These are phyloP conservation scores for Drechslerella coelobrocha DNA, from an alignment of 2,329 filamentous ascomycete species.

Conservation along the genomic window DNA sequence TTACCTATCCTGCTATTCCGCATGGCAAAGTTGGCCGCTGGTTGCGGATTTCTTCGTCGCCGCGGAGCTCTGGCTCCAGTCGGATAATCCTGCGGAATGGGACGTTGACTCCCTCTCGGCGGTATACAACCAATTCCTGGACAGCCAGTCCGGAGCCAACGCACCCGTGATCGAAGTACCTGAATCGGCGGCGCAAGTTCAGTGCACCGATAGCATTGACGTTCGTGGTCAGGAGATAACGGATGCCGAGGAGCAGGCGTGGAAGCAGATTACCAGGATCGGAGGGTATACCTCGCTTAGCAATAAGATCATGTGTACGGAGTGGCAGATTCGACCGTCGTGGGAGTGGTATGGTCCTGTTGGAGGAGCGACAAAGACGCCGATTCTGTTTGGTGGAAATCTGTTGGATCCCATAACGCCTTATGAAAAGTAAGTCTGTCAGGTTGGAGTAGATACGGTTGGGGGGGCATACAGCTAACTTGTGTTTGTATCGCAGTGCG, in stretches of 20 bases:
- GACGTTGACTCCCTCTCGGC: not conserved
- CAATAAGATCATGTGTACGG: slow-evolving; percentile 9
- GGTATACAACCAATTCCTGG: not conserved
- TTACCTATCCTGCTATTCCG: slow-evolving; percentile 8
- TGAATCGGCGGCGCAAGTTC: slow-evolving; percentile 26
- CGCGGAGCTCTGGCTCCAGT: slow-evolving; percentile 1
- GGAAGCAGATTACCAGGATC: slow-evolving; percentile 21
- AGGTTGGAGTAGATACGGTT: not conserved
- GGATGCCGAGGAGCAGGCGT: slow-evolving; percentile 13
- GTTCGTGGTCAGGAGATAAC: slow-evolving; percentile 16
- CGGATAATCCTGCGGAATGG: slow-evolving; percentile 16
- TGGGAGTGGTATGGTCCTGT: slow-evolving; percentile 46
- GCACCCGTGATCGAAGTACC: slow-evolving; percentile 7
- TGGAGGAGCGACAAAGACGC: slow-evolving; percentile 28
- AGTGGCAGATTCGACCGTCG: slow-evolving; percentile 33
- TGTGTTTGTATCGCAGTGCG: slow-evolving; percentile 8
- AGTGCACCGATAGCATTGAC: slow-evolving; percentile 30
- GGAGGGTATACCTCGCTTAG: slow-evolving; percentile 3
- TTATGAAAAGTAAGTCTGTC: slow-evolving; percentile 32
- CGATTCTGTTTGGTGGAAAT: slow-evolving; percentile 33
- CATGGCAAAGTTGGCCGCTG: slow-evolving; percentile 7
- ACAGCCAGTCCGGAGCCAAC: not conserved
- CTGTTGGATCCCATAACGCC: slow-evolving; percentile 39
- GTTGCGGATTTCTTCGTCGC: slow-evolving; percentile 23
- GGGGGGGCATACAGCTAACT: not conserved